These are phyloP conservation scores for Aegilops tauschii DNA, from an alignment of 176 grass and related monocot genomes.

Conservation along the genomic window DNA sequence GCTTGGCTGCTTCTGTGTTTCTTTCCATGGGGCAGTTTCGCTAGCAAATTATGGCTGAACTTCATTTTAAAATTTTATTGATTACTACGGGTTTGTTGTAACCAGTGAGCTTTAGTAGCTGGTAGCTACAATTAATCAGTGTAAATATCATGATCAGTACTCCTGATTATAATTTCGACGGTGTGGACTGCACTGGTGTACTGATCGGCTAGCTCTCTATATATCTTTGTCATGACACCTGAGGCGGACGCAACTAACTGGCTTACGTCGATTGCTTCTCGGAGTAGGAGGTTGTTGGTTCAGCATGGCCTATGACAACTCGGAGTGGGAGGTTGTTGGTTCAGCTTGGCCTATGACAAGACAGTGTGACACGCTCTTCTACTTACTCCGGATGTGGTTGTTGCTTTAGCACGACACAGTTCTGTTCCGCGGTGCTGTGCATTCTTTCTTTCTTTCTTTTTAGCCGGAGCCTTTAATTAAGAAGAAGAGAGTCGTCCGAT, in stretches of 20 bases:
- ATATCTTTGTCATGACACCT: neutral
- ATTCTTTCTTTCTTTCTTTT: too few species aligned
- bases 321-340: neutral
- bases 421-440: too few species aligned
- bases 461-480: too few species aligned
- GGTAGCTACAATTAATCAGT: neutral
- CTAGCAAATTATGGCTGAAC: neutral
- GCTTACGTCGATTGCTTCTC: slow-evolving; percentile 19
- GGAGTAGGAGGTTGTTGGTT: neutral
- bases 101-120: neutral
- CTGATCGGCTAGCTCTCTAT: too few species aligned
- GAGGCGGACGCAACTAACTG: neutral
- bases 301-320: neutral
- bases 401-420: neutral
- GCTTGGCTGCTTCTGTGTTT: neutral
- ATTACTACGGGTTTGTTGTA: neutral
- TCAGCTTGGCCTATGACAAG: slow-evolving; percentile 10
- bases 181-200: neutral
- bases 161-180: neutral
- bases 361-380: neutral
- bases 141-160: neutral
- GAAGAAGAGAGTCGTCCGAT: too few species aligned
- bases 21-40: neutral
- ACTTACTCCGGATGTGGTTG: neutral
- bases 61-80: too few species aligned